Evolutionary conservation across 352 stramenopile genomes (phyloP).

Genomic region (Peronospora destructor): DNA sequence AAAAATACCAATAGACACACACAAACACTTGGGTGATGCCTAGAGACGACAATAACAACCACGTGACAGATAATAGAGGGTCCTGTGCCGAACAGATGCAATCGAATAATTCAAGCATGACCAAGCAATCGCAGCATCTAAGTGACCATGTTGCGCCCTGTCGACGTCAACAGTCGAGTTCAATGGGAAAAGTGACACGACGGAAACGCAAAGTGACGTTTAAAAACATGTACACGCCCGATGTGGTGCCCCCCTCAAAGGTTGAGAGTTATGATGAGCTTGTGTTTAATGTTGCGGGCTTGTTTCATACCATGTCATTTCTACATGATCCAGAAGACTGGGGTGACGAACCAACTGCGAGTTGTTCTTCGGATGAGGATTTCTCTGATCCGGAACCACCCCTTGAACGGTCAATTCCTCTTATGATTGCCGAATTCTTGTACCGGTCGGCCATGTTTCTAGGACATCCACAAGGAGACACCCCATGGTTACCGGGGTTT

Average conservation of each 20-base stretch:
- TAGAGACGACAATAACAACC: too few relatives aligned
- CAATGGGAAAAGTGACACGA: not conserved
- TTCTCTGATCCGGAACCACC: constrained; percentile 28
- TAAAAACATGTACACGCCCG: constrained; percentile 35
- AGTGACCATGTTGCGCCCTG: too few relatives aligned
- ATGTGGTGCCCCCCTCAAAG: constrained; percentile 29
- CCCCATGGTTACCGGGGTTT: constrained; percentile 59
- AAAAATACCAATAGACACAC: too few relatives aligned
- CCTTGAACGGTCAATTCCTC: constrained; percentile 53
- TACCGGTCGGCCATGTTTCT: constrained; percentile 65
- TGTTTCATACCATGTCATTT: constrained; percentile 53
- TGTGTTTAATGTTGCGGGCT: constrained; percentile 45
- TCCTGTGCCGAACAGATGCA: too few relatives aligned
- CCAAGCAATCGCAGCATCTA: too few relatives aligned
- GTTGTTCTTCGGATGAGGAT: constrained; percentile 18
- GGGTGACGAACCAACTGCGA: constrained; percentile 22
- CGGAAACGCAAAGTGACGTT: constrained; percentile 43
- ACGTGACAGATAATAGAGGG: too few relatives aligned
- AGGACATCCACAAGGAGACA: constrained; percentile 39
- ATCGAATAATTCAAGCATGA: too few relatives aligned
- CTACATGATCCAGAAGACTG: constrained; percentile 42
- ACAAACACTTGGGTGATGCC: too few relatives aligned
- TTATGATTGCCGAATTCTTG: constrained; percentile 79
- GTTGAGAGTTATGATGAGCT: constrained; percentile 54
- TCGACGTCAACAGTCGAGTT: constrained; percentile 6